Conservation (phyloP, 768 basidiomycete genomes). For the Fistulinella prunicolor region DNA sequence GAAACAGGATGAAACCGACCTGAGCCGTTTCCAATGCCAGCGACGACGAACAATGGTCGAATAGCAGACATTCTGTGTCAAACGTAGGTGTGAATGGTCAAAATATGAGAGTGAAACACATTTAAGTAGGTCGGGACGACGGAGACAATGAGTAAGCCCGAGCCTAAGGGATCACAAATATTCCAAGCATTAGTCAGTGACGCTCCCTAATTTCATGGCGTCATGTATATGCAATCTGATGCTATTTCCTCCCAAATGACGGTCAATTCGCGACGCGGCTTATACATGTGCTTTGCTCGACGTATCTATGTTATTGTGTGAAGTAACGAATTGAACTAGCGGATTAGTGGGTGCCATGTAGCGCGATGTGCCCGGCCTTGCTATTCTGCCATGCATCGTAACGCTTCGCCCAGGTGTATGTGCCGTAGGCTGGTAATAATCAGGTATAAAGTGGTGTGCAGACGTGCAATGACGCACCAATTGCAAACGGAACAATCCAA, state of each 20-base stretch:
- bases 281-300: neutral
- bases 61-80: constrained; percentile 26
- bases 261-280: too few relatives aligned
- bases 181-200: constrained; percentile 6
- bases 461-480: constrained; percentile 52
- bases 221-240: neutral
- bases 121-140: too few relatives aligned
- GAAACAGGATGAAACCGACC: constrained; percentile 20
- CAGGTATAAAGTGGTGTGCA: neutral
- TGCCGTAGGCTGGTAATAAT: constrained; percentile 57
- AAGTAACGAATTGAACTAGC: constrained; percentile 13
- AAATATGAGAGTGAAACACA: neutral
- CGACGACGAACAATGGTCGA: constrained; percentile 56
- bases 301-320: constrained; percentile 16
- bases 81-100: neutral
- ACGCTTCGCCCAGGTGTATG: constrained; percentile 77
- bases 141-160: constrained; percentile 18
- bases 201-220: neutral
- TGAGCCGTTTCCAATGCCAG: constrained; percentile 47
- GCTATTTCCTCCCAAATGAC: neutral
- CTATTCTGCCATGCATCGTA: constrained; percentile 67
- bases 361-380: constrained; percentile 75
- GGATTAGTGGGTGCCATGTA: constrained; percentile 28
- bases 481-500: constrained; percentile 71
- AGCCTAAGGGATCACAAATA: constrained; percentile 14